A percentile compares a stretch with the other conserved stretches of the same genome.
phyloP scores from a whole-genome alignment of 2,329 filamentous ascomycete genomes.

The Aspergillus cejpii region DNA sequence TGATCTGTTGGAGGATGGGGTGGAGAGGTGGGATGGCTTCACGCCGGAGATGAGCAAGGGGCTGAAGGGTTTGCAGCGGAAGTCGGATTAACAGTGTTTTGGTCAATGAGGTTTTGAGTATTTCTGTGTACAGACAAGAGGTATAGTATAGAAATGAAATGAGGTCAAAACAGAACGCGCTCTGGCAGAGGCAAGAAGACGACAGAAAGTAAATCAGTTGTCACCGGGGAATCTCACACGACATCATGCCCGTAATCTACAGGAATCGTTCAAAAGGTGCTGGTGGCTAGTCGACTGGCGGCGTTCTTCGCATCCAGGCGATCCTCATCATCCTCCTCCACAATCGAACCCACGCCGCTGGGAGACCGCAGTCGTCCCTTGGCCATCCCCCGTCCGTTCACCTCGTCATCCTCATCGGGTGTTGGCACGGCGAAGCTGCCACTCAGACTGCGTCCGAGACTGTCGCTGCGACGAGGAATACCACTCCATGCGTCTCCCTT shows the following conservation, averaged over 20 bases:
- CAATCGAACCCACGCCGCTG: conserved; percentile 41
- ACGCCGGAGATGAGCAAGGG: conserved; percentile 14
- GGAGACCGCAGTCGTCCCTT: conserved; percentile 44
- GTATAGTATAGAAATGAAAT: neutral
- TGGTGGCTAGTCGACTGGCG: conserved; percentile 84
- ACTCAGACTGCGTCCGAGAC: conserved; percentile 68
- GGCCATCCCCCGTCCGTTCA: conserved; percentile 38
- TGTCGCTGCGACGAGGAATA: conserved; percentile 74
- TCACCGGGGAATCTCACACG: conserved; percentile 29
- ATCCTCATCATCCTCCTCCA: conserved; percentile 70
- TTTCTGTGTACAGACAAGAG: neutral
- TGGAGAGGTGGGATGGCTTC: conserved; percentile 17
- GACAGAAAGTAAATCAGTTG: conserved; percentile 9
- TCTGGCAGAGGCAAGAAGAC: neutral
- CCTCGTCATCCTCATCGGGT: conserved; percentile 56
- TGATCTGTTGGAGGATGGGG: conserved; percentile 34
- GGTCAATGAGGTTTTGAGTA: neutral
- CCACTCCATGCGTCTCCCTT: conserved; percentile 99
- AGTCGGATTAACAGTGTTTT: neutral
- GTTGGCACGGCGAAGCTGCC: conserved; percentile 62
- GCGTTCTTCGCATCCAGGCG: conserved; percentile 92
- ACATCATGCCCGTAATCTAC: conserved; percentile 32
- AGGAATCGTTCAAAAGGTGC: conserved; percentile 64
- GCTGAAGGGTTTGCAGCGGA: neutral
- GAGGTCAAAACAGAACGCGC: neutral